Conservation (phyloP, 208 protist species). For the Acanthamoeba lenticulata region DNA sequence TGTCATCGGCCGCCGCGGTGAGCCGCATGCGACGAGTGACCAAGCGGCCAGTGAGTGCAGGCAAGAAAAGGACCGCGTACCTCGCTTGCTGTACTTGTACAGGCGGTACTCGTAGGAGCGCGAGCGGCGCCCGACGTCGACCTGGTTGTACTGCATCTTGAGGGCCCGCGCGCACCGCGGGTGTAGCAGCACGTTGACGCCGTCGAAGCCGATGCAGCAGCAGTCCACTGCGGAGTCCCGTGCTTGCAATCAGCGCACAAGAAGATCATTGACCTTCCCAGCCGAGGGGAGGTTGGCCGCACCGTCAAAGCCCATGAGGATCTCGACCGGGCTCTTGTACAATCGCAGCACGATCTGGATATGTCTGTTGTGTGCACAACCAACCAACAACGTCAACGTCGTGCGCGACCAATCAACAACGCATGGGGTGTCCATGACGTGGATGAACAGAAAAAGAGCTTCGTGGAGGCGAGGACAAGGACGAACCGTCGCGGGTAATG, state of each 20-base stretch:
- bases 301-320: conserved; percentile 81
- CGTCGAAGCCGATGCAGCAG: conserved; percentile 78
- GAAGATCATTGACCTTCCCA: background rate
- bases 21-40: background rate
- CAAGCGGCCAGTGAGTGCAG: background rate
- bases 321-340: conserved; percentile 79
- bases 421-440: too few species aligned
- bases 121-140: conserved; percentile 74
- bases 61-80: background rate
- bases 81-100: conserved; percentile 77
- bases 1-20: background rate
- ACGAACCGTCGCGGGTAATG: background rate
- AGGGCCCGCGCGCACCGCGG: conserved; percentile 66
- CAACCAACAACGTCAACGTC: background rate
- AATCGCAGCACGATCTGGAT: conserved; percentile 82
- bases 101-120: conserved; percentile 82
- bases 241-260: background rate
- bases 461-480: too few species aligned
- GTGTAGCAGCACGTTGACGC: conserved; percentile 62
- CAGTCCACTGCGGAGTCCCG: conserved; percentile 70
- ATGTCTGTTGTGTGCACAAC: conserved; percentile 67
- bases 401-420: too few species aligned
- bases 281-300: too few species aligned
- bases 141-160: conserved; percentile 59
- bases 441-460: too few species aligned